Conservation (phyloP, 129 eudicot species). For the Escallonia herrerae region DNA sequence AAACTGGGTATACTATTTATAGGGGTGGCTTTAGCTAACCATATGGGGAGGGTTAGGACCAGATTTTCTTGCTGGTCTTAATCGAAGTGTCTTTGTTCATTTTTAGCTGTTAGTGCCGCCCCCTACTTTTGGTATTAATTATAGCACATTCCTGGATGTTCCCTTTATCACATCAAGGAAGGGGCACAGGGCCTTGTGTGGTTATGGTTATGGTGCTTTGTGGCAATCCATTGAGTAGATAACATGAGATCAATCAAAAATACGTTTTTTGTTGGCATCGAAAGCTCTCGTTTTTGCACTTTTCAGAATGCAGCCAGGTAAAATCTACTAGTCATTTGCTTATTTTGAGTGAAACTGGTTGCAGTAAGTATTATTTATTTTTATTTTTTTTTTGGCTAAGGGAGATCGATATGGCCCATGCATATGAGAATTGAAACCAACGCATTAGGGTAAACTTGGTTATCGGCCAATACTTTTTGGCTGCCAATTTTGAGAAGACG, state of each 20-base stretch:
- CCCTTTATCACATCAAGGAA: too few species aligned
- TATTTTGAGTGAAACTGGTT: too few species aligned
- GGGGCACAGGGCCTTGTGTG: too few species aligned
- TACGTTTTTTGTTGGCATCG: neutral
- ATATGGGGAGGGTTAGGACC: constrained; percentile 12
- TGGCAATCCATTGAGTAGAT: constrained; percentile 1
- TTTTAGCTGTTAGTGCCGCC: constrained; percentile 21
- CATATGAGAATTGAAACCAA: too few species aligned
- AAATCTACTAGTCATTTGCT: too few species aligned
- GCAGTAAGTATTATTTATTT: too few species aligned
- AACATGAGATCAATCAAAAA: neutral
- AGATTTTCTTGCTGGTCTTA: constrained; percentile 18
- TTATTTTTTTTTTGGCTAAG: too few species aligned
- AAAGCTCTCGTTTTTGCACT: constrained; percentile 1
- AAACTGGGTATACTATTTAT: constrained; percentile 23
- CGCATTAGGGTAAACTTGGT: too few species aligned
- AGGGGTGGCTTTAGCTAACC: constrained; percentile 12
- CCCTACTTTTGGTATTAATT: constrained; percentile 11
- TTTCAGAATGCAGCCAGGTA: neutral
- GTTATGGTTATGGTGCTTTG: neutral
- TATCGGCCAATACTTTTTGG: too few species aligned
- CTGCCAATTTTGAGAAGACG: too few species aligned
- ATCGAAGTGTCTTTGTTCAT: constrained; percentile 12
- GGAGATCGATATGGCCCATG: too few species aligned
- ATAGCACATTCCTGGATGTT: neutral